Conservation (phyloP, 495 filamentous ascomycete genomes). For the Cercophora samala region DNA sequence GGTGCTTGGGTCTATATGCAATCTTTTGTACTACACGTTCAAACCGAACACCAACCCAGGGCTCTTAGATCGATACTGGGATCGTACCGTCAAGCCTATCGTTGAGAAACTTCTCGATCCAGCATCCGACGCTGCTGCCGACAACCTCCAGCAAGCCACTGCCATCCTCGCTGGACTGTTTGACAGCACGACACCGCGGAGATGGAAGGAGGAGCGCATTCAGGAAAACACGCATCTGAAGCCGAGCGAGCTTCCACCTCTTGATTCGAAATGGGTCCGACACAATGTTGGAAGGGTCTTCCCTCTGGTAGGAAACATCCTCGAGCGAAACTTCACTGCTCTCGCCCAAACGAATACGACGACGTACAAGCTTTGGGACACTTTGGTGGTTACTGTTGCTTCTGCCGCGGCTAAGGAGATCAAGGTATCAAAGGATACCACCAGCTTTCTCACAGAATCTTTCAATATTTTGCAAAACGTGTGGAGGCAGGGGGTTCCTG, state of each 20-base stretch:
- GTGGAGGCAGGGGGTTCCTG: slow-evolving; percentile 50
- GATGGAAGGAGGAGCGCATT: slow-evolving; percentile 72
- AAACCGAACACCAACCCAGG: slow-evolving; percentile 59
- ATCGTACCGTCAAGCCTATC: slow-evolving; percentile 61
- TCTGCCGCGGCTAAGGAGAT: slow-evolving; percentile 85
- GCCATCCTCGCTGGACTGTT: slow-evolving; percentile 67
- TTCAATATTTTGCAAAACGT: slow-evolving; percentile 63
- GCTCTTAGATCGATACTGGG: slow-evolving; percentile 76
- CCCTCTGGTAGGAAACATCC: slow-evolving; percentile 58
- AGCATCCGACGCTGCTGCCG: slow-evolving; percentile 30
- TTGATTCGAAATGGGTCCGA: slow-evolving; percentile 88
- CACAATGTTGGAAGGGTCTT: slow-evolving; percentile 61
- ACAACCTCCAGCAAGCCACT: slow-evolving; percentile 51
- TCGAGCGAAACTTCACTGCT: slow-evolving; percentile 55
- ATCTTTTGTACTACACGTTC: slow-evolving; percentile 82
- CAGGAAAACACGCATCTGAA: slow-evolving; percentile 55
- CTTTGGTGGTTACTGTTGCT: slow-evolving; percentile 64
- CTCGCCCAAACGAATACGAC: slow-evolving; percentile 43
- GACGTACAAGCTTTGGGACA: slow-evolving; percentile 62
- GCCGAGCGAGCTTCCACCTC: slow-evolving; percentile 67
- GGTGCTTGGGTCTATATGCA: slow-evolving; percentile 67
- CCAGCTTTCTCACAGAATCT: slow-evolving; percentile 69
- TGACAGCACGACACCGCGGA: slow-evolving; percentile 57
- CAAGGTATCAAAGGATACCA: slow-evolving; percentile 78
- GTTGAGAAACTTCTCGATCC: slow-evolving; percentile 45